Evolutionary conservation across 108 stramenopile genomes (phyloP).

Genomic region (Nitzschia sp.): DNA sequence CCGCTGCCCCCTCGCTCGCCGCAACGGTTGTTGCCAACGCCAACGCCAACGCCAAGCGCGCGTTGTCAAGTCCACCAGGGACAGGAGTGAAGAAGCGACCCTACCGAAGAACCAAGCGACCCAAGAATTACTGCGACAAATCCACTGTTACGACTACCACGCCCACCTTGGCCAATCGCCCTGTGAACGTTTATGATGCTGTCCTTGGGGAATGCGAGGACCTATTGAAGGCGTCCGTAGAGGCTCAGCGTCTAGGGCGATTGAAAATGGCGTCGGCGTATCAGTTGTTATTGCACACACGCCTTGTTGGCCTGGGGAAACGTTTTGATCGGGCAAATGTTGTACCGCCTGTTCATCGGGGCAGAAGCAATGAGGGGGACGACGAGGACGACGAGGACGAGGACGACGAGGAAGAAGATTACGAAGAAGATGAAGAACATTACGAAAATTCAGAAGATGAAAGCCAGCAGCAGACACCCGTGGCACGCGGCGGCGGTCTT

Average conservation of each 20-base stretch:
- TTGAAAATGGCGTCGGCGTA: slow-evolving; percentile 73
- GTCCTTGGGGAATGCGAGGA: slow-evolving; percentile 76
- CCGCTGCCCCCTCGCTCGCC: background rate
- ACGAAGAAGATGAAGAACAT: slow-evolving; percentile 9
- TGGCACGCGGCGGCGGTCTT: slow-evolving; percentile 7
- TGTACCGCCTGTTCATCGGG: background rate
- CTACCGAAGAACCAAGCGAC: slow-evolving; percentile 51
- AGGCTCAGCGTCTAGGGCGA: slow-evolving; percentile 77
- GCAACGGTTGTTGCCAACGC: background rate
- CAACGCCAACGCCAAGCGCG: background rate
- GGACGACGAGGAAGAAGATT: slow-evolving; percentile 18
- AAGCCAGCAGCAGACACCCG: background rate
- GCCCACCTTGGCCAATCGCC: slow-evolving; percentile 23
- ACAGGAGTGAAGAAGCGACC: slow-evolving; percentile 26
- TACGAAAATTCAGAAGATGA: background rate
- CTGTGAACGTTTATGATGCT: slow-evolving; percentile 61
- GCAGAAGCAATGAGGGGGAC: background rate
- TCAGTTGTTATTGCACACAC: slow-evolving; percentile 69
- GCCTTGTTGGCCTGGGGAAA: slow-evolving; percentile 81
- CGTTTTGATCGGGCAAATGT: slow-evolving; percentile 63
- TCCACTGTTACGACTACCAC: slow-evolving; percentile 51
- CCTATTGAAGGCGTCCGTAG: slow-evolving; percentile 65
- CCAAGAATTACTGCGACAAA: slow-evolving; percentile 39
- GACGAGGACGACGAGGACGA: slow-evolving; percentile 7
- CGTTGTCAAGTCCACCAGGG: background rate